These are phyloP conservation scores for Zarea fungicola DNA, from an alignment of 2,329 filamentous ascomycete genomes.

Conservation along the genomic window DNA sequence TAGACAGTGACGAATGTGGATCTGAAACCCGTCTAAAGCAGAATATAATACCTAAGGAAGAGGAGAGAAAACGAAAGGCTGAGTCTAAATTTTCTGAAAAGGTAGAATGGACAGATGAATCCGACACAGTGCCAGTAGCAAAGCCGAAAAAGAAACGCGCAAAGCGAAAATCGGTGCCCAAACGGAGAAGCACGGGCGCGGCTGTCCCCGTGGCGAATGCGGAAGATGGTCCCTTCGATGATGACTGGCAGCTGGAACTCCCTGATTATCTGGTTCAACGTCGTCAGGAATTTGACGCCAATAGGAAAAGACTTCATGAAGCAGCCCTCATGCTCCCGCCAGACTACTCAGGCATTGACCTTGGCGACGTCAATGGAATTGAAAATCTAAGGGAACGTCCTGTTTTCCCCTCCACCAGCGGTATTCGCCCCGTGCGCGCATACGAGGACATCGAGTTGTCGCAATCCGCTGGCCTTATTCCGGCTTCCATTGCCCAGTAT, in stretches of 20 bases:
- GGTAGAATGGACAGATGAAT: slow-evolving; percentile 54
- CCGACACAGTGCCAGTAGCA: slow-evolving; percentile 53
- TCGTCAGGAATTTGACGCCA: slow-evolving; percentile 62
- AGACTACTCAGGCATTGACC: slow-evolving; percentile 66
- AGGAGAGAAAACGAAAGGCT: slow-evolving; percentile 32
- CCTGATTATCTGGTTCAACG: slow-evolving; percentile 70
- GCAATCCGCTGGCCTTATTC: slow-evolving; percentile 75
- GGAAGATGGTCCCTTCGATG: slow-evolving; percentile 33
- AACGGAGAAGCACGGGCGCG: slow-evolving; percentile 21
- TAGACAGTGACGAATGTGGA: slow-evolving; percentile 7
- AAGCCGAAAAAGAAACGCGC: slow-evolving; percentile 38
- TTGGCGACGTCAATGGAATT: slow-evolving; percentile 43
- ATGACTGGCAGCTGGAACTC: slow-evolving; percentile 49
- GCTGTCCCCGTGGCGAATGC: slow-evolving; percentile 22
- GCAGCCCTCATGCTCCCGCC: slow-evolving; percentile 73
- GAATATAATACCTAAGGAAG: neutral
- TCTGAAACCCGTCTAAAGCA: neutral
- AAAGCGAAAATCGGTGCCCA: slow-evolving; percentile 25
- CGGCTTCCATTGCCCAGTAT: slow-evolving; percentile 85
- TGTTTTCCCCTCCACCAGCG: slow-evolving; percentile 49
- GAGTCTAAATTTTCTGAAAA: slow-evolving; percentile 35
- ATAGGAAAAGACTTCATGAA: slow-evolving; percentile 54
- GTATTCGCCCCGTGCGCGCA: slow-evolving; percentile 58
- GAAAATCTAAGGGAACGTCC: slow-evolving; percentile 60
- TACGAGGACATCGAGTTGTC: slow-evolving; percentile 73